Evolutionary conservation across 805 yeast species (phyloP).

Genomic region (Myxozyma neglecta): DNA sequence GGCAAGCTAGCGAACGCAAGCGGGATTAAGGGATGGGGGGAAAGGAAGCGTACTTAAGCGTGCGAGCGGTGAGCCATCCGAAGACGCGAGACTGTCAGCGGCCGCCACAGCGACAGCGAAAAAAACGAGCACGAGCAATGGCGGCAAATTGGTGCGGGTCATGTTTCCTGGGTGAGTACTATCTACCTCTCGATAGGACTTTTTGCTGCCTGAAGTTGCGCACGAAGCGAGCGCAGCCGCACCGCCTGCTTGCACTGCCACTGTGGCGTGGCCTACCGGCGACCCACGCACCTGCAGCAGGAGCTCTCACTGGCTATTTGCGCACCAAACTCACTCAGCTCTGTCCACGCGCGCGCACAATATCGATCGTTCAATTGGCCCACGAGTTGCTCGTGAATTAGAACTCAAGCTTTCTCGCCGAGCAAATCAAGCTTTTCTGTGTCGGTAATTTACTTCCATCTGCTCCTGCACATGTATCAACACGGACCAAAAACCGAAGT

Average conservation of each 20-base stretch:
- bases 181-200: neutral
- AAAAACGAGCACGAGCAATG: neutral
- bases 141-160: neutral
- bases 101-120: conserved; percentile 10
- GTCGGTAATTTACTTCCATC: too few relatives aligned
- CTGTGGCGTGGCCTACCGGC: neutral
- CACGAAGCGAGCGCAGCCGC: neutral
- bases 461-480: too few relatives aligned
- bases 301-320: too few relatives aligned
- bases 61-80: conserved; percentile 26
- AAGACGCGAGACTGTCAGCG: conserved; percentile 12
- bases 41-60: conserved; percentile 7
- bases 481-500: too few relatives aligned
- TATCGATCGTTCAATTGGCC: neutral
- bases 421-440: too few relatives aligned
- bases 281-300: neutral
- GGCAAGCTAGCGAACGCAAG: neutral
- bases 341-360: neutral
- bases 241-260: neutral
- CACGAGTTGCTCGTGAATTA: too few relatives aligned
- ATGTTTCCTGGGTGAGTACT: neutral
- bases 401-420: too few relatives aligned
- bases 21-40: neutral
- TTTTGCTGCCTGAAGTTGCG: neutral
- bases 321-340: too few relatives aligned